phyloP scores from a whole-genome alignment of 1,139 yeast genomes.

The Diutina catenulata region DNA sequence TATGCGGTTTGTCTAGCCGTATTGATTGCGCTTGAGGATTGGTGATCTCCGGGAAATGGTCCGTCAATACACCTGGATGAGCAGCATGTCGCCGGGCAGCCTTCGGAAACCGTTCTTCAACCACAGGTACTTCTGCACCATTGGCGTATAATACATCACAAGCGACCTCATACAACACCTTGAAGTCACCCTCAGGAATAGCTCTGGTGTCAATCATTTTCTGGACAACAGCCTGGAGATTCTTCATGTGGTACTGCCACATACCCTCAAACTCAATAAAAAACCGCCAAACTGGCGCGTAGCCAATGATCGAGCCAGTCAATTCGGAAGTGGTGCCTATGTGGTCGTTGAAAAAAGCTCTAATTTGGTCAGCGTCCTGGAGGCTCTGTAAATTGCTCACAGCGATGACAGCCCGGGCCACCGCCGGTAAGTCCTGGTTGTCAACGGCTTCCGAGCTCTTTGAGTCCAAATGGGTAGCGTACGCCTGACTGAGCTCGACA shows the following conservation, averaged over 20 bases:
- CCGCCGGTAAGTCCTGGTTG: not conserved
- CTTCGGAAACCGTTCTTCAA: not conserved
- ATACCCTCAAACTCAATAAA: not conserved
- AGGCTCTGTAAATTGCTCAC: not conserved
- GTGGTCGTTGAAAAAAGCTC: not conserved
- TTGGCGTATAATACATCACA: not conserved
- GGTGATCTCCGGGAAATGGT: not conserved
- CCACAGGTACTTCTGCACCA: not conserved
- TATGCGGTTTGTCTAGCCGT: too few species aligned
- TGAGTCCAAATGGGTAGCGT: not conserved
- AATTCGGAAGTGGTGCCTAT: not conserved
- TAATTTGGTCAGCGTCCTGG: not conserved
- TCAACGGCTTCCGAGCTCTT: not conserved
- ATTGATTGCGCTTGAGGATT: too few species aligned
- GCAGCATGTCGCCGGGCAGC: not conserved
- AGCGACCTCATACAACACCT: not conserved
- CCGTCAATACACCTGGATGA: not conserved
- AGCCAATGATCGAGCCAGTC: not conserved
- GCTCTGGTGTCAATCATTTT: not conserved
- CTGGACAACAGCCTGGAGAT: not conserved
- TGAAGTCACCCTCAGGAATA: not conserved
- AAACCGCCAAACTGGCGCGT: conserved; percentile 1
- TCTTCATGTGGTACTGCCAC: not conserved
- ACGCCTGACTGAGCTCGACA: not conserved
- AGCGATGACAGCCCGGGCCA: not conserved